These are phyloP conservation scores for Yamadazyma blattariae DNA, from an alignment of 1,139 yeast species.

Conservation along the genomic window DNA sequence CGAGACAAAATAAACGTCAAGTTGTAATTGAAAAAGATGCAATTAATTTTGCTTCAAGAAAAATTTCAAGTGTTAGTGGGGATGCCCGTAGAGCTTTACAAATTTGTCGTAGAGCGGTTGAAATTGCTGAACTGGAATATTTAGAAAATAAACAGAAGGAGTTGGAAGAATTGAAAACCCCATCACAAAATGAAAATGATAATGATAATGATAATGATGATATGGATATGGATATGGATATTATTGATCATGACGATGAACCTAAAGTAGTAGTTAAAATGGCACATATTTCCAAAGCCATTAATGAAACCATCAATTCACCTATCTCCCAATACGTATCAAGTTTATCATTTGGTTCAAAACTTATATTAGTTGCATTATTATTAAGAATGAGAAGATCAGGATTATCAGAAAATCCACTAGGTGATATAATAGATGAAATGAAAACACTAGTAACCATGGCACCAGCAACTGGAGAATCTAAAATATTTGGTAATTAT, in stretches of 20 bases:
- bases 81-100: constrained; percentile 94
- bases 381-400: constrained; percentile 63
- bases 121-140: constrained; percentile 69
- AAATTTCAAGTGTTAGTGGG: constrained; percentile 94
- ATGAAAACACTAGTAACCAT: constrained; percentile 42
- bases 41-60: constrained; percentile 85
- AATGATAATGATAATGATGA: no score
- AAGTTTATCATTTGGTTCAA: constrained; percentile 64
- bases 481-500: not conserved
- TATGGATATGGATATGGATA: no score
- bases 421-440: constrained; percentile 82
- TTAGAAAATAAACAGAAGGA: constrained; percentile 4
- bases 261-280: constrained; percentile 56
- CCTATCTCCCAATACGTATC: constrained; percentile 62
- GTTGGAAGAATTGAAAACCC: not conserved
- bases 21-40: constrained; percentile 69
- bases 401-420: constrained; percentile 65
- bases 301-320: constrained; percentile 74
- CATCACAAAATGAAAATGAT: constrained; percentile 10
- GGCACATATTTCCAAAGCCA: constrained; percentile 71
- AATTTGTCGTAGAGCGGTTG: constrained; percentile 87
- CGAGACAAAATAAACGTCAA: constrained; percentile 34
- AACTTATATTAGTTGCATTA: constrained; percentile 67
- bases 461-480: constrained; percentile 5
- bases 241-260: constrained; percentile 1